Evolutionary conservation across 441 rosid species (phyloP).

Genomic region (Codiaeum variegatum): DNA sequence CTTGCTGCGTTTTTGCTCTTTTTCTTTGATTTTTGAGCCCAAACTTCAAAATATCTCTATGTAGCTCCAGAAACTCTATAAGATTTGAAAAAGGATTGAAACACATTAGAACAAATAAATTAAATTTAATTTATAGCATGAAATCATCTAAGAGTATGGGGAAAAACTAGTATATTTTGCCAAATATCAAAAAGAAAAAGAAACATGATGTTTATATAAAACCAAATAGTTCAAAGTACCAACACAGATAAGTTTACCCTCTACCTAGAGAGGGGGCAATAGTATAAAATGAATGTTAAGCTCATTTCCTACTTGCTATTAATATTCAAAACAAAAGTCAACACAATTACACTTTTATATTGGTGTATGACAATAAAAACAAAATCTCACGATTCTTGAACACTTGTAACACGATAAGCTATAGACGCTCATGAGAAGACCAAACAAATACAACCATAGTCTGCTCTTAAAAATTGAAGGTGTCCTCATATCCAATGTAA

Average conservation of each 20-base stretch:
- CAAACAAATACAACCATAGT: neutral
- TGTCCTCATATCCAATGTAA: neutral
- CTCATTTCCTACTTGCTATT: neutral
- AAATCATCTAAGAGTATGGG: no score
- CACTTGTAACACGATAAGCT: neutral
- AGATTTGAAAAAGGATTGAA: no score
- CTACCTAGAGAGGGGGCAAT: neutral
- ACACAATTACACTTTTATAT: neutral
- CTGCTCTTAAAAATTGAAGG: neutral
- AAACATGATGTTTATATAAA: neutral
- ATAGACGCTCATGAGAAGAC: neutral
- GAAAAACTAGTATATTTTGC: no score
- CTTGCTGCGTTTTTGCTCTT: no score
- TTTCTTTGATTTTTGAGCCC: no score
- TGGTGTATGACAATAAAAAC: neutral
- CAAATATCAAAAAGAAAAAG: no score
- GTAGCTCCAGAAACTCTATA: no score
- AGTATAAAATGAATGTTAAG: neutral
- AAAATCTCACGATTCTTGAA: constrained; percentile 1
- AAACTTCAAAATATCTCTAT: no score
- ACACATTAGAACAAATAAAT: no score
- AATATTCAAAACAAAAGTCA: neutral
- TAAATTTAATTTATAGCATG: no score
- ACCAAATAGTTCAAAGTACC: neutral
- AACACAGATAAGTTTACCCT: neutral